A percentile compares a stretch with the other conserved stretches of the same genome.
phyloP scores from a whole-genome alignment of 2,329 filamentous ascomycete species.

The Fusarium sp. region DNA sequence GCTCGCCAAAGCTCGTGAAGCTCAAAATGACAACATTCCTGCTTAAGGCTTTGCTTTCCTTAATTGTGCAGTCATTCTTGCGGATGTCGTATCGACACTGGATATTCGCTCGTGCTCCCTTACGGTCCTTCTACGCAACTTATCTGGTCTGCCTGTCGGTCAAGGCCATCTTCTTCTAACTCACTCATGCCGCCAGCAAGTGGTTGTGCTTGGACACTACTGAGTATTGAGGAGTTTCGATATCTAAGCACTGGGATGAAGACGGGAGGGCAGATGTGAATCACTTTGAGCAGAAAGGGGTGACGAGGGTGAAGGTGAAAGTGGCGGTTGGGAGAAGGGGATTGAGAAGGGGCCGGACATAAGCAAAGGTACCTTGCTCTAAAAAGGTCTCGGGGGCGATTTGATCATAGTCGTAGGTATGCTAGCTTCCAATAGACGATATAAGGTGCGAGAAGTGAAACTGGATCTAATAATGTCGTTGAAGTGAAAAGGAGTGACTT shows the following conservation, averaged over 20 bases:
- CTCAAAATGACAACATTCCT: not conserved
- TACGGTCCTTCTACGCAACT: not conserved
- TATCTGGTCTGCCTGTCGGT: rapidly evolving
- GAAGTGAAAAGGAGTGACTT: not conserved
- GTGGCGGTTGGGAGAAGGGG: not conserved
- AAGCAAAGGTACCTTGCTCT: not conserved
- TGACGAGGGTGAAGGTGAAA: too few species aligned
- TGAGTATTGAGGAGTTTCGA: not conserved
- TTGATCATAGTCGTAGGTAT: not conserved
- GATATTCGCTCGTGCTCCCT: not conserved
- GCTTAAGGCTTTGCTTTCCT: not conserved
- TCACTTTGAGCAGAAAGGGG: too few species aligned
- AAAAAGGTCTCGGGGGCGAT: not conserved
- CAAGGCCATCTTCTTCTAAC: not conserved
- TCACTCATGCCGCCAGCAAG: rapidly evolving
- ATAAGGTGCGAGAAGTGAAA: not conserved
- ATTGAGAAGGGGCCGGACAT: not conserved
- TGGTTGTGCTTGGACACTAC: not conserved
- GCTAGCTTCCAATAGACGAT: not conserved
- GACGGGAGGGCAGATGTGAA: too few species aligned
- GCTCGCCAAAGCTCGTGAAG: not conserved
- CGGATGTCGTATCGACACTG: not conserved
- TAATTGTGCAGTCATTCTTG: not conserved
- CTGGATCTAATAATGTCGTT: not conserved
- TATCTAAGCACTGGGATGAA: too few species aligned